These are phyloP conservation scores for Solanum peruvianum DNA, from an alignment of 257 asterid genomes.

Conservation along the genomic window DNA sequence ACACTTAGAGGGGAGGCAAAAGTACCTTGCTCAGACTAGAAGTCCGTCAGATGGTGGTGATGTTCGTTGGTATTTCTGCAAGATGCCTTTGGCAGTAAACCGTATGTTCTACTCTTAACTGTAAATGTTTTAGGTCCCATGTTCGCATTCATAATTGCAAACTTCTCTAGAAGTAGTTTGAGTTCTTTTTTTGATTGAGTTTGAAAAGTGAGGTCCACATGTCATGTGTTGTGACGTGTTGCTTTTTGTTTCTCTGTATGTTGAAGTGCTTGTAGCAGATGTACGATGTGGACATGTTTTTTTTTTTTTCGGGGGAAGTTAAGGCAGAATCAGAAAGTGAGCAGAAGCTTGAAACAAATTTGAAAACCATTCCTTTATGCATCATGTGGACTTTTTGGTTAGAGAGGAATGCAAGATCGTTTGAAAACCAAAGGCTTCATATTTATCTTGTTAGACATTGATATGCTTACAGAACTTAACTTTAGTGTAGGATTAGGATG, in stretches of 20 bases:
- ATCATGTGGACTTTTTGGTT: background rate
- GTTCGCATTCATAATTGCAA: background rate
- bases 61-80: slow-evolving; percentile 91
- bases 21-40: slow-evolving; percentile 77
- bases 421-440: background rate
- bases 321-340: background rate
- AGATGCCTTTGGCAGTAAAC: slow-evolving; percentile 55
- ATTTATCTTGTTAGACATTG: background rate
- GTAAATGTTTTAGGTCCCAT: background rate
- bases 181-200: background rate
- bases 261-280: background rate
- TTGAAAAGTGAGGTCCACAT: background rate
- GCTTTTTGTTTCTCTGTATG: background rate
- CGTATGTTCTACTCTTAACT: slow-evolving; percentile 34
- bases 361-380: background rate
- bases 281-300: background rate
- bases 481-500: background rate
- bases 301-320: background rate
- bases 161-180: background rate
- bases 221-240: background rate
- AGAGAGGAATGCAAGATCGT: background rate
- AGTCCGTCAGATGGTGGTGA: slow-evolving; percentile 97
- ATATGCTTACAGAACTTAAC: background rate
- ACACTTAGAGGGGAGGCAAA: slow-evolving; percentile 73
- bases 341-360: background rate